A percentile compares a stretch with the other conserved stretches of the same genome.
These are phyloP conservation scores for Galerina sulciceps DNA, from an alignment of 768 basidiomycete genomes.

Conservation along the genomic window DNA sequence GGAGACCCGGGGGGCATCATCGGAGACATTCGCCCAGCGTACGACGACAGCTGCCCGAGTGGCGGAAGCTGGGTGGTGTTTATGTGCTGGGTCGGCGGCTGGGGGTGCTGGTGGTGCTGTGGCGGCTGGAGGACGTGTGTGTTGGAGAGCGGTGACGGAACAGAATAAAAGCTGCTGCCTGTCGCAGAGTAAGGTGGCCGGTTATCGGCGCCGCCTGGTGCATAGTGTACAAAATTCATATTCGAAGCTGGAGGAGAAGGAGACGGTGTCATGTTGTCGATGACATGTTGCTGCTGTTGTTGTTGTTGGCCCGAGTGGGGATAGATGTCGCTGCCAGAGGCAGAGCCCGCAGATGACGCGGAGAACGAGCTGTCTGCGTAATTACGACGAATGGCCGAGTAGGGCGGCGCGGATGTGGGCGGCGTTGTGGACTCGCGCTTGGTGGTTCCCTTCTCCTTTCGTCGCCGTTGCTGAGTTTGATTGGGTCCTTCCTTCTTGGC, in stretches of 20 bases:
- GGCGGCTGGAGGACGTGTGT: slow-evolving; percentile 37
- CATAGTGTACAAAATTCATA: slow-evolving; percentile 65
- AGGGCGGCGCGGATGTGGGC: slow-evolving; percentile 41
- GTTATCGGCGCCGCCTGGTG: slow-evolving; percentile 37
- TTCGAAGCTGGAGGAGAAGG: slow-evolving; percentile 67
- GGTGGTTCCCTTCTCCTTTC: slow-evolving; percentile 60
- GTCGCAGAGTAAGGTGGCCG: slow-evolving; percentile 38
- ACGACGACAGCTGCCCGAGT: slow-evolving; percentile 37
- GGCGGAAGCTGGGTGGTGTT: slow-evolving; percentile 36
- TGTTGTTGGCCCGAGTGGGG: slow-evolving; percentile 49
- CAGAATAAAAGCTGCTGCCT: slow-evolving; percentile 45
- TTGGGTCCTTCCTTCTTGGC: slow-evolving; percentile 84
- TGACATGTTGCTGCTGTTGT: no score
- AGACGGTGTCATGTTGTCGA: slow-evolving; percentile 53
- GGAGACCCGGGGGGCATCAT: slow-evolving; percentile 21
- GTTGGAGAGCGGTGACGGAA: slow-evolving; percentile 57
- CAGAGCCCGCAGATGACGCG: slow-evolving; percentile 55
- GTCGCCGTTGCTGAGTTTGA: slow-evolving; percentile 53
- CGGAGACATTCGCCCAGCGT: slow-evolving; percentile 43
- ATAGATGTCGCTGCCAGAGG: slow-evolving; percentile 61
- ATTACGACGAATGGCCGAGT: slow-evolving; percentile 50
- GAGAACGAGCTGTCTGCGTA: slow-evolving; percentile 50
- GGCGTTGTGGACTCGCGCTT: slow-evolving; percentile 50
- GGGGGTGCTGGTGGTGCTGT: slow-evolving; percentile 24
- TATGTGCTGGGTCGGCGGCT: slow-evolving; percentile 25